A percentile compares a stretch with the other conserved stretches of the same genome.
Evolutionary conservation across 2,329 filamentous ascomycete species (phyloP).

Genomic region (Ophiosphaerella korrae): DNA sequence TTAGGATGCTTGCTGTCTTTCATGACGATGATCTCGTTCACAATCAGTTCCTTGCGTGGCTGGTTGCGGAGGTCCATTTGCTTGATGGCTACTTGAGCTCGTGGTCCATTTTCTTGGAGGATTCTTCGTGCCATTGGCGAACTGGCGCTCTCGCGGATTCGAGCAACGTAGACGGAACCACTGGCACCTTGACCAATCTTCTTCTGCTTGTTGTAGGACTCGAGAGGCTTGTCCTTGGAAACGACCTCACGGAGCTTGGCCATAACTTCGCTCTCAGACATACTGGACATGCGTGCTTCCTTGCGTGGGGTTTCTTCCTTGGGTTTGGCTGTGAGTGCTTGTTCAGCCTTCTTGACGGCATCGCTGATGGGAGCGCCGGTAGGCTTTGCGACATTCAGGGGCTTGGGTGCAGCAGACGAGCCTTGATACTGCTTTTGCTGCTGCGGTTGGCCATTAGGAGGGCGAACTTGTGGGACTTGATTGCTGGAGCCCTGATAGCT

Average conservation of each 20-base stretch:
- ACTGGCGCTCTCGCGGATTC: slow-evolving; percentile 86
- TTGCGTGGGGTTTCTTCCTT: slow-evolving; percentile 83
- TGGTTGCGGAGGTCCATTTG: slow-evolving; percentile 99
- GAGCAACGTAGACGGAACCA: slow-evolving; percentile 96
- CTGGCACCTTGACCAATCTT: slow-evolving; percentile 99
- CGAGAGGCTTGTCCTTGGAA: slow-evolving; percentile 90
- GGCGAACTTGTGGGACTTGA: slow-evolving; percentile 50
- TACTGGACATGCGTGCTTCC: slow-evolving; percentile 97
- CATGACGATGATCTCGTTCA: slow-evolving; percentile 99
- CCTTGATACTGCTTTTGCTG: slow-evolving; percentile 45
- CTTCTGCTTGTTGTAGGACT: slow-evolving; percentile 98
- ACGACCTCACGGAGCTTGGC: slow-evolving; percentile 91
- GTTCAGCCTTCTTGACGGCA: slow-evolving; percentile 85
- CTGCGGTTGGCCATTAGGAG: slow-evolving; percentile 51
- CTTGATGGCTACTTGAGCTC: slow-evolving; percentile 95
- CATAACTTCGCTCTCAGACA: slow-evolving; percentile 98
- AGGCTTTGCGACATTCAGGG: slow-evolving; percentile 58
- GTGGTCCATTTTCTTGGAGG: slow-evolving; percentile 76
- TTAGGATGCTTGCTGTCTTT: slow-evolving; percentile 98
- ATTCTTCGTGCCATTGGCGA: slow-evolving; percentile 80
- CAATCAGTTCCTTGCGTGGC: slow-evolving; percentile 95
- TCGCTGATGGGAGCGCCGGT: slow-evolving; percentile 62
- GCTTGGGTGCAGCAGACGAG: slow-evolving; percentile 58
- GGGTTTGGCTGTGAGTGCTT: slow-evolving; percentile 69
- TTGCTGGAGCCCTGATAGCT: slow-evolving; percentile 42